Base-by-base conservation (phyloP, 306 rosid genomes). In the Gynostemma pentaphyllum region DNA sequence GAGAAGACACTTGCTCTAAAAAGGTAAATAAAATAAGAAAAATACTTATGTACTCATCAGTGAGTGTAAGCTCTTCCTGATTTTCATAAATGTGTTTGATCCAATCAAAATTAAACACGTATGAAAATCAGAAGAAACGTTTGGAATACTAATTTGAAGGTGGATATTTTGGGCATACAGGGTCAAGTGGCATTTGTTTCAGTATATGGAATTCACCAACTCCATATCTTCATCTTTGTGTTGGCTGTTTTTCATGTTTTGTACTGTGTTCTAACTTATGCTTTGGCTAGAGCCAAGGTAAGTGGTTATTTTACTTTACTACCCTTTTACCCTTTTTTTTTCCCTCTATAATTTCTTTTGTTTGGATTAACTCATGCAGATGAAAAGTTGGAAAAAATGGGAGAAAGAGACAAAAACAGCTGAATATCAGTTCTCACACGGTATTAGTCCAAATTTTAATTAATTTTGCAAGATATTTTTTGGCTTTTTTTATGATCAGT, bases 351-450 rank as follows among this genome's bases (percentile, higher is more conserved):
- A 24, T 5, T 19, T 4, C 49, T n/a, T 1, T 42, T 50, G 47
- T 49, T 57, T 75, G 71, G 29, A 47, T 64, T n/a, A 75, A 89
- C 89, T 79, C 82, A 47, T 64, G 22, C 76, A 92, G 98, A 92
- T 88, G 98, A 74, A 83, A 72, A 77, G 86, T 9, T 92, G 98
- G 98, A 92, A 82, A 56, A 65, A 77, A 37, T 92, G 98, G 98
- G 98, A 92, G 74, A 83, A 70, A 64, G 95, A 88, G 63, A 85
- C 96, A 19, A 84, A 72, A 69, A 92, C 96, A 9, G 67, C 52
- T 0, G 90, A 83, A 65, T 88, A 92, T 62, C 96, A 92, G 67
- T 92, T 83, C 64, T 74, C 90, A 28, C 88, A 92, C 19, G 98
- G 98, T 91, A 30, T 70, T 83, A 54, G 41, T 29, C 41, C 41